These are phyloP conservation scores for Aristolochia fimbriata DNA, from an alignment of 164 flowering plant species.

Conservation along the genomic window DNA sequence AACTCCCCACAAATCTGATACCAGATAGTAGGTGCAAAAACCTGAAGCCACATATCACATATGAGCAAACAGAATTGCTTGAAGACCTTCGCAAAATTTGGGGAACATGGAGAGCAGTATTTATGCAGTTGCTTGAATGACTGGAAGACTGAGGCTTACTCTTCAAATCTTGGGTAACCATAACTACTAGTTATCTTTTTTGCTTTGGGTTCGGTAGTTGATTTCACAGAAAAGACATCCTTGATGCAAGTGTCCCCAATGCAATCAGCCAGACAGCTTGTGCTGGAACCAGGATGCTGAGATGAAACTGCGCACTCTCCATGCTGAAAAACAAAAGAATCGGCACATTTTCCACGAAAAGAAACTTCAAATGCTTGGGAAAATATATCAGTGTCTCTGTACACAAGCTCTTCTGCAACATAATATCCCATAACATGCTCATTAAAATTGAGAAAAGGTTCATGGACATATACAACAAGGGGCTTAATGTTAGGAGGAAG, in stretches of 20 bases:
- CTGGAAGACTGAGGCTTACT: too few species aligned
- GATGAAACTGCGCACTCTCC: constrained; percentile 22
- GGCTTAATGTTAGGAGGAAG: background rate
- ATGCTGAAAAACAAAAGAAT: constrained; percentile 10
- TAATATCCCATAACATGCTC: background rate
- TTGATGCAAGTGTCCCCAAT: constrained; percentile 8
- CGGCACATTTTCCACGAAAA: constrained; percentile 18
- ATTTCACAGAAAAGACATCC: constrained; percentile 24
- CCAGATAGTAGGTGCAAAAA: constrained; percentile 53
- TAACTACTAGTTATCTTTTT: too few species aligned
- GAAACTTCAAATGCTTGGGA: constrained; percentile 17
- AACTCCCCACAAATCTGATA: constrained; percentile 40
- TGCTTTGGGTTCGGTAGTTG: constrained; percentile 2
- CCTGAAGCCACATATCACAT: constrained; percentile 24
- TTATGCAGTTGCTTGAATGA: too few species aligned
- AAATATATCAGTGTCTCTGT: constrained; percentile 28
- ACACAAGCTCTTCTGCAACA: constrained; percentile 49
- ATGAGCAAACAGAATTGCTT: constrained; percentile 4
- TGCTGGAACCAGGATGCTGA: background rate
- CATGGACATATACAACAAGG: background rate
- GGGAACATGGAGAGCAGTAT: constrained; percentile 2
- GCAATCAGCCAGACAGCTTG: constrained; percentile 6
- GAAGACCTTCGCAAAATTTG: background rate
- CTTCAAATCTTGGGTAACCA: too few species aligned
- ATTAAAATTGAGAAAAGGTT: background rate